Base-by-base conservation (phyloP, 495 filamentous ascomycete species). In the Lophiotrema nucula region DNA sequence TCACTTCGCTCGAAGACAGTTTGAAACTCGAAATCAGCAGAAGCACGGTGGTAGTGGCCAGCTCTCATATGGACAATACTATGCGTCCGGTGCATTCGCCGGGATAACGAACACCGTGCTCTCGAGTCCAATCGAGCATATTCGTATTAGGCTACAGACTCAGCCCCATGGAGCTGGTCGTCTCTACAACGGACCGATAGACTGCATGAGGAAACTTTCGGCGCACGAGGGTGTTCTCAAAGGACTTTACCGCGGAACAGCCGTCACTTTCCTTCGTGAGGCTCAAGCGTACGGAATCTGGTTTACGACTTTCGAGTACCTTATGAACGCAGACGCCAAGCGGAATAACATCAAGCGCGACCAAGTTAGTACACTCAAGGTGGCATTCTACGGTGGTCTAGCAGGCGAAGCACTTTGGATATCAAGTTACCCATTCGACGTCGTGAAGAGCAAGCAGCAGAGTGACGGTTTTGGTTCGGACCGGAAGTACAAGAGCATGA, bases 361-460 rank as follows among this genome's bases (percentile, higher is more conserved):
- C 67, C 82, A 96, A 23, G 82, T 98, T 24, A 83, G 87, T 11
- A 83, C 81, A 56, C 83, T 84, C 70, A 96, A 96, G 74, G 82
- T 98, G 39, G 95, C 93, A 16, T 76, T 88, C 8, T 97, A 97
- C 69, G 93, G 93, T 62, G 93, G 93, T 38, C 70, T 97, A 50
- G 93, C 93, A 0, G 93, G 93, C 58, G 93, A 98, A 79, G 88
- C 84, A 21, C 78, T 98, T 38, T 98, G 93, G 93, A 70, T 98
- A 60, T 79, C 79, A 35, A 93, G 88, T 67, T 98, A 98, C 72
- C 93, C 93, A 21, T 85, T 98, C 53, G 93, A 98, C 73, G 93
- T 97, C 24, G 75, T 98, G 70, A 98, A 98, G 88, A 95, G 89
- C 73, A 97, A 95, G 83, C 95, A 97, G 92, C 93, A 98, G 81